phyloP scores from a whole-genome alignment of 352 stramenopile genomes.

The Albugo candida region DNA sequence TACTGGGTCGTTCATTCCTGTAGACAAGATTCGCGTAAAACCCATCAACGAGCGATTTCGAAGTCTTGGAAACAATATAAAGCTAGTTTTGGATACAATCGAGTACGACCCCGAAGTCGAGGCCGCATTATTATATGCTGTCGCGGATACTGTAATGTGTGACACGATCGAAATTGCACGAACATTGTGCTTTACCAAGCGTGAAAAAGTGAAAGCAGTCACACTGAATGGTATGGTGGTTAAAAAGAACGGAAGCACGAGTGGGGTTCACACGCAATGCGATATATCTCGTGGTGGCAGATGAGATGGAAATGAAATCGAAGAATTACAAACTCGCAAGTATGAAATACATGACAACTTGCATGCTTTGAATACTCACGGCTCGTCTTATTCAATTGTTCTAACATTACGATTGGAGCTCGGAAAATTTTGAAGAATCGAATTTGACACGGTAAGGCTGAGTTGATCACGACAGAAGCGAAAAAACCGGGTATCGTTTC shows the following conservation, averaged over 20 bases:
- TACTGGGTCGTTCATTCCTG: constrained; percentile 90
- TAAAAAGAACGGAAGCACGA: constrained; percentile 97
- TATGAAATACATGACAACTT: constrained; percentile 60
- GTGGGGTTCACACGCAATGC: constrained; percentile 80
- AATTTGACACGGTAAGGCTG: constrained; percentile 50
- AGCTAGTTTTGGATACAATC: constrained; percentile 91
- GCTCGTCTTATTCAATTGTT: constrained; percentile 40
- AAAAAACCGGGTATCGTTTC: constrained; percentile 49
- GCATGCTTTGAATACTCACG: constrained; percentile 35
- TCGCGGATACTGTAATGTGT: constrained; percentile 91
- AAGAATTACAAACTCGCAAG: constrained; percentile 68
- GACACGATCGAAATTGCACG: constrained; percentile 89
- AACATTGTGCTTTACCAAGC: constrained; percentile 58
- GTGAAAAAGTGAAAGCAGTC: constrained; percentile 77
- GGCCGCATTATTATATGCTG: constrained; percentile 88
- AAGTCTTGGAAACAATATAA: constrained; percentile 79
- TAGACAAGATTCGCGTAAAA: constrained; percentile 87
- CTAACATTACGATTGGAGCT: constrained; percentile 45
- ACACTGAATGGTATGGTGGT: constrained; percentile 93
- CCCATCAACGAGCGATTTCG: constrained; percentile 88
- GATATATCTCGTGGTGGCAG: constrained; percentile 66
- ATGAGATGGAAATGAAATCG: constrained; percentile 87
- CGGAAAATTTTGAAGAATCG: constrained; percentile 52
- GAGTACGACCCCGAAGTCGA: constrained; percentile 83
- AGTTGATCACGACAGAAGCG: constrained; percentile 42